phyloP scores from a whole-genome alignment of 2,329 filamentous ascomycete species.

The Ceratocystis albifundus region DNA sequence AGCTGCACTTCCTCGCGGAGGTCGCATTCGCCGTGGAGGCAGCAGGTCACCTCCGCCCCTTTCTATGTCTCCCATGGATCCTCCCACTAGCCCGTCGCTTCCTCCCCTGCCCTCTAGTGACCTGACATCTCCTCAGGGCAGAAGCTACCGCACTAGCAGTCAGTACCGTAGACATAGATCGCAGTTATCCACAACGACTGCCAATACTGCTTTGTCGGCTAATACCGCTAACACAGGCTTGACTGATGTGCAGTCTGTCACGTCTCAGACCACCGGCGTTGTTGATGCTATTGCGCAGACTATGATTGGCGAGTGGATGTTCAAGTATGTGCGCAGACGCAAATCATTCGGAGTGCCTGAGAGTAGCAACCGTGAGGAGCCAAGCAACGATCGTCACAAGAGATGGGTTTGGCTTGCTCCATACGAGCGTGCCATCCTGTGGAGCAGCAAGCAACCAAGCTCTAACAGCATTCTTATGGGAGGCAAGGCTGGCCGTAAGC shows the following conservation, averaged over 20 bases:
- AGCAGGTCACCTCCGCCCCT: conserved; percentile 55
- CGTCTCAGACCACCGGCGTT: conserved; percentile 61
- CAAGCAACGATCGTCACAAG: conserved; percentile 72
- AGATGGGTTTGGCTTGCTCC: conserved; percentile 98
- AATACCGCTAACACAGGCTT: conserved; percentile 35
- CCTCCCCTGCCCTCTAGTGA: conserved; percentile 57
- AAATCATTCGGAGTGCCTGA: conserved; percentile 82
- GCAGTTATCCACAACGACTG: conserved; percentile 50
- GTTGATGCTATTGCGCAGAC: conserved; percentile 96
- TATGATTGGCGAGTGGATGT: conserved; percentile 98
- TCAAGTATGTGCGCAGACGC: conserved; percentile 74
- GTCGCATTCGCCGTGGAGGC: conserved; percentile 35
- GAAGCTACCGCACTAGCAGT: conserved; percentile 26
- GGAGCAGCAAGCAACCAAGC: conserved; percentile 94
- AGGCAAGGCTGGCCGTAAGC: conserved; percentile 89
- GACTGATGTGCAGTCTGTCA: conserved; percentile 37
- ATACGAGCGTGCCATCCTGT: conserved; percentile 90
- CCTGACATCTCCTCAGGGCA: conserved; percentile 46
- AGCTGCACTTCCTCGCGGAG: conserved; percentile 52
- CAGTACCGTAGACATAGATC: conserved; percentile 41
- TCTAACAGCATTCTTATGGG: conserved; percentile 69
- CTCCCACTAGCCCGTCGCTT: conserved; percentile 57
- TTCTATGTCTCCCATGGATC: conserved; percentile 51
- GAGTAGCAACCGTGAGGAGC: conserved; percentile 54
- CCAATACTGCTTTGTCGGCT: conserved; percentile 36